phyloP scores from a whole-genome alignment of 129 eudicot genomes.

The Flaveria bidentis region DNA sequence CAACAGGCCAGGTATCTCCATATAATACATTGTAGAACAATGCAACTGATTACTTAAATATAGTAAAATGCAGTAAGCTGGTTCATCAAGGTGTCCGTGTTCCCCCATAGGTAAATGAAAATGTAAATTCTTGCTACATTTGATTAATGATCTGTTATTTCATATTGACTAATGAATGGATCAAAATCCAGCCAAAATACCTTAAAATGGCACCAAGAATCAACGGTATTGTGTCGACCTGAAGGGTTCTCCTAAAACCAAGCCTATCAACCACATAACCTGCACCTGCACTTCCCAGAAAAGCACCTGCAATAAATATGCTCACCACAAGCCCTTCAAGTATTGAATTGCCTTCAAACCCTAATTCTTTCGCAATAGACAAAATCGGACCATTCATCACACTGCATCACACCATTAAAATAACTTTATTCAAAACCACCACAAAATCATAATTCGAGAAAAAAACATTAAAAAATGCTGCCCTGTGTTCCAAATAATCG shows the following conservation, averaged over 20 bases:
- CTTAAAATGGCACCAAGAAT: slow-evolving; percentile 78
- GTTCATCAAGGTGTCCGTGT: background rate
- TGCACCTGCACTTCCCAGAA: slow-evolving; percentile 76
- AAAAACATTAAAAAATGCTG: too few relatives aligned
- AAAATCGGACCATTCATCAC: slow-evolving; percentile 90
- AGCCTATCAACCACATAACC: slow-evolving; percentile 70
- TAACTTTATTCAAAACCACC: background rate
- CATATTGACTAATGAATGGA: background rate
- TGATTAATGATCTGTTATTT: background rate
- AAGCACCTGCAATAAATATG: slow-evolving; percentile 89
- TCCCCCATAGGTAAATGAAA: background rate
- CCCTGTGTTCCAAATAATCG: background rate
- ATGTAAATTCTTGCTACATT: background rate
- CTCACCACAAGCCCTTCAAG: slow-evolving; percentile 91
- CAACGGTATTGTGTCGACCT: slow-evolving; percentile 69
- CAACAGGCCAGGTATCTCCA: background rate
- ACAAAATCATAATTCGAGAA: too few relatives aligned
- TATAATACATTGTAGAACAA: background rate
- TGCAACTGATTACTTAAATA: background rate
- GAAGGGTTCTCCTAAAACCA: slow-evolving; percentile 81
- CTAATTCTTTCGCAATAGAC: slow-evolving; percentile 73
- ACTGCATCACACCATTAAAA: slow-evolving; percentile 43
- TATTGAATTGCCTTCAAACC: slow-evolving; percentile 79
- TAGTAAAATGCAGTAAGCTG: background rate
- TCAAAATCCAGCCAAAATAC: slow-evolving; percentile 33